phyloP scores from a whole-genome alignment of 768 basidiomycete genomes.

The Phlebiopsis gigantea region DNA sequence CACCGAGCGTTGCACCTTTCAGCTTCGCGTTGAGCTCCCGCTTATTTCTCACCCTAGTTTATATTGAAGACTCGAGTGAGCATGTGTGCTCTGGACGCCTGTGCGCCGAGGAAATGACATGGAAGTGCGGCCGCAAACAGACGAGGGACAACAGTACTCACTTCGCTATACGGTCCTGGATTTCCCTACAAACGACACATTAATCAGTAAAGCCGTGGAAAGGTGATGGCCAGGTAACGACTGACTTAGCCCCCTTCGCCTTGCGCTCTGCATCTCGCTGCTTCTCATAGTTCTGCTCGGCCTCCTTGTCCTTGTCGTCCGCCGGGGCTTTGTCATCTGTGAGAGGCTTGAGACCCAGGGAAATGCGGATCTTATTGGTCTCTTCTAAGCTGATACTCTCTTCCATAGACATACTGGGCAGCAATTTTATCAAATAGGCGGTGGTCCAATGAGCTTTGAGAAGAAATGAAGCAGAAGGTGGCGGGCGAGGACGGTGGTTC shows the following conservation, averaged over 20 bases:
- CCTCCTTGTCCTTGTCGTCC: constrained; percentile 75
- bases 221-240: constrained; percentile 7
- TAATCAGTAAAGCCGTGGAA: constrained; percentile 21
- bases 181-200: constrained; percentile 40
- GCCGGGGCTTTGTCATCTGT: constrained; percentile 71
- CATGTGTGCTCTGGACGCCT: constrained; percentile 28
- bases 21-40: constrained; percentile 89
- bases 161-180: constrained; percentile 80
- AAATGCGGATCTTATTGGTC: constrained; percentile 94
- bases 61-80: constrained; percentile 27
- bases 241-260: constrained; percentile 73
- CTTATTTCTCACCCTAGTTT: constrained; percentile 82
- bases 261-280: constrained; percentile 63
- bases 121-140: constrained; percentile 22
- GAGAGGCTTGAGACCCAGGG: constrained; percentile 89
- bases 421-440: neutral
- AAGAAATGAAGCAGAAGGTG: neutral
- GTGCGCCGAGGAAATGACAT: constrained; percentile 25
- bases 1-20: constrained; percentile 89
- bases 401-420: constrained; percentile 51
- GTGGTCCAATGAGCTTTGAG: neutral
- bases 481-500: neutral
- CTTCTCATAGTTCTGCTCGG: constrained; percentile 82
- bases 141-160: constrained; percentile 44
- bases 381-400: constrained; percentile 89